These are phyloP conservation scores for Candida glaebosa DNA, from an alignment of 805 yeast species.

Conservation along the genomic window DNA sequence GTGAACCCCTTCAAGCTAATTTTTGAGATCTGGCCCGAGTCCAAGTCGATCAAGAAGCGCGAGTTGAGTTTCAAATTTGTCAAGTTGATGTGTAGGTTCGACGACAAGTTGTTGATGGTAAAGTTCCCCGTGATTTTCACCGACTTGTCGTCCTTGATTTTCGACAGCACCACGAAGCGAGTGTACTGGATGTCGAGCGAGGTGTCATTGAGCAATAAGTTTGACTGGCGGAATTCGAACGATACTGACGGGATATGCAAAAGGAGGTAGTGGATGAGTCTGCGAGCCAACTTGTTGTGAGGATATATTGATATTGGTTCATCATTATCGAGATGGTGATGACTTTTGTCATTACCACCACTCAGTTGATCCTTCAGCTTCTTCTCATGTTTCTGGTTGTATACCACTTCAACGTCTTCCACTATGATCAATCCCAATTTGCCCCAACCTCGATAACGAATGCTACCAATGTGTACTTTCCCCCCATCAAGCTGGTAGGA, in stretches of 20 bases:
- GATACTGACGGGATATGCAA: neutral
- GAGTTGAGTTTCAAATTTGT: constrained; percentile 1
- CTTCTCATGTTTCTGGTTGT: neutral
- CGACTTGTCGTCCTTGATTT: neutral
- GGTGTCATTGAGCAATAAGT: neutral
- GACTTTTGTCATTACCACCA: neutral
- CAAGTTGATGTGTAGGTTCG: neutral
- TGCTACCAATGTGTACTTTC: constrained; percentile 16
- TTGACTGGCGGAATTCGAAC: neutral
- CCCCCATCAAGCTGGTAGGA: constrained; percentile 12
- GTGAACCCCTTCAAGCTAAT: constrained; percentile 1
- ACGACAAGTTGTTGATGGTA: neutral
- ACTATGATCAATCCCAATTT: constrained; percentile 29
- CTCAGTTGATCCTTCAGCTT: neutral
- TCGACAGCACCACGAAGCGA: neutral
- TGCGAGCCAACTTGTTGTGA: constrained; percentile 13
- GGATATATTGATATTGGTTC: constrained; percentile 14
- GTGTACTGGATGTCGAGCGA: neutral
- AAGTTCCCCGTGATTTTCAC: neutral
- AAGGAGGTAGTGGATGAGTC: neutral
- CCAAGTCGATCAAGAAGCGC: constrained; percentile 8
- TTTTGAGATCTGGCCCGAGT: constrained; percentile 6
- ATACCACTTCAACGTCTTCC: constrained; percentile 16
- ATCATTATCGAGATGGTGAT: neutral
- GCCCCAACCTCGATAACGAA: constrained; percentile 39